Evolutionary conservation across 257 asterid species (phyloP).

Genomic region (Knoxia roxburghii): DNA sequence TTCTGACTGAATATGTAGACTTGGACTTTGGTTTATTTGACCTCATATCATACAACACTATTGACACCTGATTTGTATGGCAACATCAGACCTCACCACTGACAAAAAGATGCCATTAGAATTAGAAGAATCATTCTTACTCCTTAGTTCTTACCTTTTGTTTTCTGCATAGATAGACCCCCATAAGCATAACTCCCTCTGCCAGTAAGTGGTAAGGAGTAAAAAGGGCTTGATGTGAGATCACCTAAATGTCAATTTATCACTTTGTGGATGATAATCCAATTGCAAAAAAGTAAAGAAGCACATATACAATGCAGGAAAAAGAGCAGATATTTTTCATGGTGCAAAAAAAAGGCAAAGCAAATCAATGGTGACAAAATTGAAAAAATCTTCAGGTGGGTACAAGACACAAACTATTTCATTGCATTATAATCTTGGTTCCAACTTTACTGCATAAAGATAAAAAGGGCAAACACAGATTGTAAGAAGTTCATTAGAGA

Average conservation of each 20-base stretch:
- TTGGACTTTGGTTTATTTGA: too few species aligned
- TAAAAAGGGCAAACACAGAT: neutral
- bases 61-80: conserved; percentile 3
- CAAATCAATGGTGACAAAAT: neutral
- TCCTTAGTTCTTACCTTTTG: too few species aligned
- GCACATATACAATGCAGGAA: neutral
- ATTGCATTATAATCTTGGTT: conserved; percentile 1
- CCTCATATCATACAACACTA: too few species aligned
- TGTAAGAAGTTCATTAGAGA: too few species aligned
- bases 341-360: neutral
- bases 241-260: neutral
- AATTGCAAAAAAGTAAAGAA: neutral
- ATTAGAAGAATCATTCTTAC: too few species aligned
- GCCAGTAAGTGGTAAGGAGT: neutral
- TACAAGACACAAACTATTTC: neutral
- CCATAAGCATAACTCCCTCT: too few species aligned
- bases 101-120: neutral
- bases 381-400: neutral
- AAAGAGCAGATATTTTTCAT: neutral
- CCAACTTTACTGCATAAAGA: neutral
- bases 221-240: too few species aligned
- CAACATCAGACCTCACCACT: neutral
- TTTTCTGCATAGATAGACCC: too few species aligned
- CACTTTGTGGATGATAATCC: neutral
- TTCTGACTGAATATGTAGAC: conserved; percentile 3